phyloP scores from a whole-genome alignment of 2,329 filamentous ascomycete genomes.

The Clonostachys sp. region DNA sequence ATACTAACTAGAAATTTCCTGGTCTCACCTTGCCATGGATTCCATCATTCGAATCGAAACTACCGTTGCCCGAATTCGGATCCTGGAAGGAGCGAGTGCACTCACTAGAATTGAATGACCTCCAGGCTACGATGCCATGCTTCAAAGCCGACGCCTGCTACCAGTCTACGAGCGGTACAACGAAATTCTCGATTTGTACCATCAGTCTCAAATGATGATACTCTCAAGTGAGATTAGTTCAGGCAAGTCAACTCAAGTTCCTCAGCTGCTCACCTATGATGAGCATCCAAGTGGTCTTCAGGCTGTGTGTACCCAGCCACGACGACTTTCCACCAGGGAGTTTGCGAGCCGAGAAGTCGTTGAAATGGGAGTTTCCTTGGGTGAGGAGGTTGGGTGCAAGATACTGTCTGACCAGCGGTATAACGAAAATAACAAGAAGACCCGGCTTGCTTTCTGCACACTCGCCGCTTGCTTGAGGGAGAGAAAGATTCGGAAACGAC shows the following conservation, averaged over 20 bases:
- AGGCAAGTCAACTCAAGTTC: slow-evolving; percentile 4
- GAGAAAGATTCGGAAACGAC: background rate
- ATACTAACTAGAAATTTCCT: background rate
- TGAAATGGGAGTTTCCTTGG: slow-evolving; percentile 81
- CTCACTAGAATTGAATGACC: background rate
- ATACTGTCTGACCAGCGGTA: slow-evolving; percentile 33
- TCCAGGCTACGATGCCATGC: background rate
- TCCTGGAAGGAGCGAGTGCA: background rate
- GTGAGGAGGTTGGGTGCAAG: slow-evolving; percentile 81
- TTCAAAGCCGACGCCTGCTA: background rate
- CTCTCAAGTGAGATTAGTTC: background rate
- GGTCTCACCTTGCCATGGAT: background rate
- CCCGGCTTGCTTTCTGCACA: slow-evolving; percentile 1
- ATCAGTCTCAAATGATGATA: background rate
- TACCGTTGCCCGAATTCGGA: background rate
- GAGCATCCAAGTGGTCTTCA: slow-evolving; percentile 49
- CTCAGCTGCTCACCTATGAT: slow-evolving; percentile 6
- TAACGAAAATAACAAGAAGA: slow-evolving; percentile 47
- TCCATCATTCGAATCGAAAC: background rate
- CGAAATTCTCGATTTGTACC: background rate
- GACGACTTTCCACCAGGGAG: slow-evolving; percentile 85
- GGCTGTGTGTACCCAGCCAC: slow-evolving; percentile 84
- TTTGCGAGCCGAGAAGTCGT: slow-evolving; percentile 84
- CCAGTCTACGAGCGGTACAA: background rate
- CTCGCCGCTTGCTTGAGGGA: background rate